A percentile compares a stretch with the other conserved stretches of the same genome.
phyloP scores from a whole-genome alignment of 148 eudicot genomes.

The Diospyros lotus region DNA sequence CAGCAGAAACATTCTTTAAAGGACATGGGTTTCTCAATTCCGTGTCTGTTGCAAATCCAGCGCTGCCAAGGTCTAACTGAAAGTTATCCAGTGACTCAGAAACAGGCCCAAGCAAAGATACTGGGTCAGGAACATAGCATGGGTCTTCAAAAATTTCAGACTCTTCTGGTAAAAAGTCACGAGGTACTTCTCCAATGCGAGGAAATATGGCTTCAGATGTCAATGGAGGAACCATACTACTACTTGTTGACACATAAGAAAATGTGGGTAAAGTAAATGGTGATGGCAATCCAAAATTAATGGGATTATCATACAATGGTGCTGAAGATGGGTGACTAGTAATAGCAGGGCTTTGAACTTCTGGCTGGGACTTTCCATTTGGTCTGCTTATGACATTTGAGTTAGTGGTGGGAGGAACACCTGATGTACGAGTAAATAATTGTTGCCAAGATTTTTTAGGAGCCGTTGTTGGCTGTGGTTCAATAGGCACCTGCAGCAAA shows the following conservation, averaged over 20 bases:
- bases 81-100: slow-evolving; percentile 90
- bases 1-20: slow-evolving; percentile 37
- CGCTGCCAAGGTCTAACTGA: slow-evolving; percentile 59
- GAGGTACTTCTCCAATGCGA: slow-evolving; percentile 38
- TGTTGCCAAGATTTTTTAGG: slow-evolving; percentile 95
- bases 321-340: slow-evolving; percentile 35
- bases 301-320: slow-evolving; percentile 73
- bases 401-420: slow-evolving; percentile 46
- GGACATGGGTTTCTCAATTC: slow-evolving; percentile 46
- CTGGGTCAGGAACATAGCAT: slow-evolving; percentile 91
- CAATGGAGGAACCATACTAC: slow-evolving; percentile 42
- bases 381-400: slow-evolving; percentile 83
- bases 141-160: slow-evolving; percentile 97
- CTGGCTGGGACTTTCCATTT: slow-evolving; percentile 48
- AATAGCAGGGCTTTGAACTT: slow-evolving; percentile 48
- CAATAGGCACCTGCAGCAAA: slow-evolving; percentile 58
- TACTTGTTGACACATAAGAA: slow-evolving; percentile 43
- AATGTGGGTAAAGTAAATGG: slow-evolving; percentile 65
- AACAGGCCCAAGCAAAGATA: slow-evolving; percentile 91
- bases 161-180: slow-evolving; percentile 70
- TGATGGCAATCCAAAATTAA: slow-evolving; percentile 66
- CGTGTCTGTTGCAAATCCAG: slow-evolving; percentile 53
- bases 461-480: slow-evolving; percentile 51
- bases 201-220: slow-evolving; percentile 57
- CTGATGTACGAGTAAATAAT: slow-evolving; percentile 60